These are phyloP conservation scores for Pistacia atlantica DNA, from an alignment of 345 rosid species.

Conservation along the genomic window DNA sequence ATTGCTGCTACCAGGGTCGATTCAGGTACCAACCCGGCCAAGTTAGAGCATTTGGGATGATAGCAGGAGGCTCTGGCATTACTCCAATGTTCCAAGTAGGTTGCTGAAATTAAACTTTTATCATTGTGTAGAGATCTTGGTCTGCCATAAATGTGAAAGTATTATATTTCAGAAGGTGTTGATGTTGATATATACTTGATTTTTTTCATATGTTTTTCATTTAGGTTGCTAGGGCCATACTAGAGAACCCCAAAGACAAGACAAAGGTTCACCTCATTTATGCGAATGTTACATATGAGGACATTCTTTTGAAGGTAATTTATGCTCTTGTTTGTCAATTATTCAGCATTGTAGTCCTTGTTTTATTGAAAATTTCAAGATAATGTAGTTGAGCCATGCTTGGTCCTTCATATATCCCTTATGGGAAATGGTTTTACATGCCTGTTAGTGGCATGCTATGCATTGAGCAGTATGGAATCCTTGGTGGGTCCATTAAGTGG, in stretches of 20 bases:
- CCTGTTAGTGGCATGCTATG: not conserved
- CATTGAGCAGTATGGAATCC: not conserved
- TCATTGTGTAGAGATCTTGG: not conserved
- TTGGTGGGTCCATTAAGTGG: not conserved
- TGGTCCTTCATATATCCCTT: not conserved
- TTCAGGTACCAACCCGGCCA: conserved; percentile 85
- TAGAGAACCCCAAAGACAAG: conserved; percentile 84
- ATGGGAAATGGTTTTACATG: not conserved
- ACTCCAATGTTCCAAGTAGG: conserved; percentile 99
- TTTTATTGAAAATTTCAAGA: not conserved
- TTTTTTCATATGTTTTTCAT: conserved; percentile 18
- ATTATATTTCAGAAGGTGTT: not conserved
- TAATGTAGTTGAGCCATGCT: not conserved
- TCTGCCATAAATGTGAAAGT: not conserved
- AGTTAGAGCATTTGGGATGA: conserved; percentile 95
- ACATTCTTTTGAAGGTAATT: conserved; percentile 91
- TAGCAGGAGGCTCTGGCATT: conserved; percentile 99
- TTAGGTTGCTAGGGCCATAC: conserved; percentile 90
- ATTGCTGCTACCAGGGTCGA: conserved; percentile 66
- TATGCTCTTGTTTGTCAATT: not conserved
- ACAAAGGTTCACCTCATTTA: conserved; percentile 87
- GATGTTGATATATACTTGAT: not conserved
- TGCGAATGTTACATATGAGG: conserved; percentile 85
- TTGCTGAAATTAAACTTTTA: conserved; percentile 4
- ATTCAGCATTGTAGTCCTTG: not conserved